Evolutionary conservation across 179 eudicot genomes (phyloP).

Genomic region (Camellia oleifera): DNA sequence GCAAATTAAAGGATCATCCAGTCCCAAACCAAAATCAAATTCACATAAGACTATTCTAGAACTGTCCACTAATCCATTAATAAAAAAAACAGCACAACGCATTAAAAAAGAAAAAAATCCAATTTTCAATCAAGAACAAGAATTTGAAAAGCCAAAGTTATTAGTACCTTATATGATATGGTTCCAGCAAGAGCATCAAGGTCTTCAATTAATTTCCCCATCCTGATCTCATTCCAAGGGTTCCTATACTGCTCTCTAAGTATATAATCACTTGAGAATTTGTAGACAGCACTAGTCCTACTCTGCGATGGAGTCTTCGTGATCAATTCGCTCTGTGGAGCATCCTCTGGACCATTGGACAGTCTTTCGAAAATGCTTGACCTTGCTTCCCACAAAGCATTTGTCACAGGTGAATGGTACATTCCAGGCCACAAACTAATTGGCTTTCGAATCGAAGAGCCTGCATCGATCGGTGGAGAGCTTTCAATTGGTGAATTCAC

Average conservation of each 20-base stretch:
- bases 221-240: constrained; percentile 62
- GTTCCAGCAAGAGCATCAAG: constrained; percentile 85
- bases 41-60: neutral
- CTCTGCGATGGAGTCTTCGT: constrained; percentile 59
- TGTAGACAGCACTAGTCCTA: constrained; percentile 51
- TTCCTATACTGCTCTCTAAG: constrained; percentile 76
- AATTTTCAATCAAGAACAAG: neutral
- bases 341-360: constrained; percentile 38
- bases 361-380: constrained; percentile 48
- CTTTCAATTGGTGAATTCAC: constrained; percentile 21
- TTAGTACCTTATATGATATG: constrained; percentile 57
- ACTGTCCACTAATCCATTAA: neutral
- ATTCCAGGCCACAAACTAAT: constrained; percentile 73
- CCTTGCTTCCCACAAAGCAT: constrained; percentile 72
- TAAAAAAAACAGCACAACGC: neutral
- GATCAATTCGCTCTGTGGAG: constrained; percentile 46
- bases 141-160: neutral
- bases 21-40: neutral
- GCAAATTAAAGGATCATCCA: neutral
- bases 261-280: constrained; percentile 60
- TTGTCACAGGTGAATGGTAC: constrained; percentile 79
- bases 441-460: constrained; percentile 41
- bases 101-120: neutral
- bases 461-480: constrained; percentile 31
- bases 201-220: constrained; percentile 78